Evolutionary conservation across 352 stramenopile genomes (phyloP).

Genomic region (Globisporangium cystogenes): DNA sequence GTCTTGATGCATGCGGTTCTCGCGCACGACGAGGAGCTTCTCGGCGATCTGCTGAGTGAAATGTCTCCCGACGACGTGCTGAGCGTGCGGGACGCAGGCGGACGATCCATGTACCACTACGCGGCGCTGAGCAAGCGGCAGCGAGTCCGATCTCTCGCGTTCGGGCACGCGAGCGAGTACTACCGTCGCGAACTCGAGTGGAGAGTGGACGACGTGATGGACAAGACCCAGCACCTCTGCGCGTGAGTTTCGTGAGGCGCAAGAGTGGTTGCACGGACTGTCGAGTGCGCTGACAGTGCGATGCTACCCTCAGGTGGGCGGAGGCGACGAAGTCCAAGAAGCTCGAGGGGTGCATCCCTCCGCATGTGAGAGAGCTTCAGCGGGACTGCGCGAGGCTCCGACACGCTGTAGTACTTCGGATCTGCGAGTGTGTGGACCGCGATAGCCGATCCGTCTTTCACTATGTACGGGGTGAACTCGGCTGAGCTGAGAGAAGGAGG

Average conservation of each 20-base stretch:
- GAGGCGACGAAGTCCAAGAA: constrained; percentile 5
- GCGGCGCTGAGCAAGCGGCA: constrained; percentile 23
- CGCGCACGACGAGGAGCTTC: constrained; percentile 14
- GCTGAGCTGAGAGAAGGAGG: too few relatives aligned
- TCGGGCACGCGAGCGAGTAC: constrained; percentile 25
- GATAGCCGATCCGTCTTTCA: constrained; percentile 45
- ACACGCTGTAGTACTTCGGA: constrained; percentile 23
- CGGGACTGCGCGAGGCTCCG: constrained; percentile 14
- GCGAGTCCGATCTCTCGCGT: constrained; percentile 17
- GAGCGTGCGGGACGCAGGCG: constrained; percentile 18
- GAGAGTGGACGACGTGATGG: constrained; percentile 24
- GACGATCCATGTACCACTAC: constrained; percentile 46
- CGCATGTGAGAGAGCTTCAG: constrained; percentile 38
- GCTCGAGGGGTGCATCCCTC: constrained; percentile 25
- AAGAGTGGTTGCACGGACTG: background rate
- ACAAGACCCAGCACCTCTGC: constrained; percentile 24
- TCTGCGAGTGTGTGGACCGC: constrained; percentile 26
- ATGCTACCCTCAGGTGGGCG: constrained; percentile 10
- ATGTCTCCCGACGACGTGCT: constrained; percentile 26
- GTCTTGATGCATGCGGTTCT: constrained; percentile 38
- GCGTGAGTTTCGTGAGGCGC: constrained; percentile 8
- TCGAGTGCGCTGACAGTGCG: background rate
- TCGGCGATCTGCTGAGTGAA: constrained; percentile 18
- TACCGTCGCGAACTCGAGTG: constrained; percentile 18
- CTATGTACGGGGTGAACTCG: constrained; percentile 19